Percentiles rank a stretch among this genome's conserved stretches.
Evolutionary conservation across 768 basidiomycete species (phyloP).

Genomic region (Hygrophorus pudorinus): DNA sequence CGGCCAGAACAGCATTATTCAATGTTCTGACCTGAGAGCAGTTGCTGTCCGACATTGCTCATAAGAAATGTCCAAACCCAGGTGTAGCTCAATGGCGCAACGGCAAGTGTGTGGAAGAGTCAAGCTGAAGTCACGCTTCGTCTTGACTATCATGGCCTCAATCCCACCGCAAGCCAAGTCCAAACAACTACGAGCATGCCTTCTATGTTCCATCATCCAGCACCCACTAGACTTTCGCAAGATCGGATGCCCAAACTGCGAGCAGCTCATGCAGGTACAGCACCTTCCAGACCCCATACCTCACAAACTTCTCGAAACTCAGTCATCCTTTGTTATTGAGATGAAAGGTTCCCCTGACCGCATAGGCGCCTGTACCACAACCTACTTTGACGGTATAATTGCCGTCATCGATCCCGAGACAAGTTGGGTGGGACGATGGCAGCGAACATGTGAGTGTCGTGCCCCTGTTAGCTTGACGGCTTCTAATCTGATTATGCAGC

Average conservation of each 20-base stretch:
- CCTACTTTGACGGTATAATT: slow-evolving; percentile 88
- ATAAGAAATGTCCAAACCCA: slow-evolving; percentile 20
- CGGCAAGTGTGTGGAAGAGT: too few species aligned
- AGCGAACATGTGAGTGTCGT: slow-evolving; percentile 67
- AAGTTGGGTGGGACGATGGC: slow-evolving; percentile 97
- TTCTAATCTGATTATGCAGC: slow-evolving; percentile 34
- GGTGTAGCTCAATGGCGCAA: too few species aligned
- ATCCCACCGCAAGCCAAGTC: slow-evolving; percentile 54
- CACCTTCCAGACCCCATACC: background rate
- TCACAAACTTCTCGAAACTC: background rate
- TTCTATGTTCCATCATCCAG: slow-evolving; percentile 89
- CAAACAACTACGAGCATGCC: slow-evolving; percentile 79
- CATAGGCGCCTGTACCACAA: slow-evolving; percentile 79
- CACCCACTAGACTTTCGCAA: slow-evolving; percentile 74
- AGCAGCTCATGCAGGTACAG: slow-evolving; percentile 83
- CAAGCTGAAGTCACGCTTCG: background rate
- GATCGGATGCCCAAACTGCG: slow-evolving; percentile 93
- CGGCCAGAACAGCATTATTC: background rate
- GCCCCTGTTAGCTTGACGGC: background rate
- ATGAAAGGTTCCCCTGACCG: slow-evolving; percentile 83
- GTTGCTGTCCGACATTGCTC: slow-evolving; percentile 61
- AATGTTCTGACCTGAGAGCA: slow-evolving; percentile 43
- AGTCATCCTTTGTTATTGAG: slow-evolving; percentile 28
- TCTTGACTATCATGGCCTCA: slow-evolving; percentile 14
- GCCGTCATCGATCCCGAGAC: slow-evolving; percentile 76